These are phyloP conservation scores for Coemansia sp. DNA, from an alignment of 192 early-diverging fungal genomes.

Conservation along the genomic window DNA sequence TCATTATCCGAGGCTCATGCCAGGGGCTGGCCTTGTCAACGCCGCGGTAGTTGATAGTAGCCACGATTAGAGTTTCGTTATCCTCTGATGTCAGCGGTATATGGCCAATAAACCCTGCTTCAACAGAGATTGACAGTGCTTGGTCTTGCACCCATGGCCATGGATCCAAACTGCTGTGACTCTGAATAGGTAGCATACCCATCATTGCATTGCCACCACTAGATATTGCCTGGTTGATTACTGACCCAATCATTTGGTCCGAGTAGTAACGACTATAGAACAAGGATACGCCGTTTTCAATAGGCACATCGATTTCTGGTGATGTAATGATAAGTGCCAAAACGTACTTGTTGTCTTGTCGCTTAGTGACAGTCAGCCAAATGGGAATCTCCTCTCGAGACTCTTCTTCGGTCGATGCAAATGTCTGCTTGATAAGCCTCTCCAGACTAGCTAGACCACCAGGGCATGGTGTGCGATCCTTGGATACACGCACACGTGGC, in stretches of 20 bases:
- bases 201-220: conserved; percentile 11
- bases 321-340: conserved; percentile 35
- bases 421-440: conserved; percentile 29
- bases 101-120: conserved; percentile 16
- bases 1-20: conserved; percentile 38
- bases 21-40: conserved; percentile 22
- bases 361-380: conserved; percentile 30
- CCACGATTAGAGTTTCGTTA: conserved; percentile 10
- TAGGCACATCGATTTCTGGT: conserved; percentile 12
- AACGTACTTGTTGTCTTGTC: conserved; percentile 28
- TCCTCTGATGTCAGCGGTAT: conserved; percentile 16
- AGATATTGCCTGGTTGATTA: conserved; percentile 13
- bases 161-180: conserved; percentile 25
- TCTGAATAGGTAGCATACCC: conserved; percentile 15
- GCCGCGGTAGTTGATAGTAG: conserved; percentile 2
- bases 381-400: conserved; percentile 29
- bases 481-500: conserved; percentile 37
- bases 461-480: conserved; percentile 21
- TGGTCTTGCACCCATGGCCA: conserved; percentile 37
- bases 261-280: neutral
- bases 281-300: neutral
- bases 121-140: neutral
- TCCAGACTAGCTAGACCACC: conserved; percentile 5
- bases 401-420: conserved; percentile 35
- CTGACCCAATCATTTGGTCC: conserved; percentile 10